phyloP scores from a whole-genome alignment of 106 monocot species.

The Narthecium ossifragum region DNA sequence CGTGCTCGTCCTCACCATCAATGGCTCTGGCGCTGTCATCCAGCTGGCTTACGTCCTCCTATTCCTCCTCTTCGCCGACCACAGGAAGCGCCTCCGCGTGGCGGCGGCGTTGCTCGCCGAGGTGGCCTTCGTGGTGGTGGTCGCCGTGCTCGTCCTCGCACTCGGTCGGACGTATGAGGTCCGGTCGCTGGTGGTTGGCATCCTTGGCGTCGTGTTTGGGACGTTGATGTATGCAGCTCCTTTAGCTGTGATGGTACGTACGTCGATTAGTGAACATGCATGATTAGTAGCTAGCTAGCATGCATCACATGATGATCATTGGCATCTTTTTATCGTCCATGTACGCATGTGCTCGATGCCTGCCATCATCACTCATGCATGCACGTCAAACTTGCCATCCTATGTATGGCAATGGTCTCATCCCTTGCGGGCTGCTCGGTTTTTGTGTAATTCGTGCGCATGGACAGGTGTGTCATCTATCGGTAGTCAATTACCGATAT shows the following conservation, averaged over 20 bases:
- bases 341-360: background rate
- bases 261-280: background rate
- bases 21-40: conserved; percentile 36
- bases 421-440: too few species aligned
- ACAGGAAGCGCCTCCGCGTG: conserved; percentile 2
- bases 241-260: conserved; percentile 45
- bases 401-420: too few species aligned
- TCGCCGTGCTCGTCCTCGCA: conserved; percentile 20
- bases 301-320: background rate
- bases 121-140: conserved; percentile 25
- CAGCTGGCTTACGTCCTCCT: conserved; percentile 45
- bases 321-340: background rate
- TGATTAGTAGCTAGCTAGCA: background rate
- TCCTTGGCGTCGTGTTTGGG: conserved; percentile 46
- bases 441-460: too few species aligned
- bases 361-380: too few species aligned
- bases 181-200: conserved; percentile 37
- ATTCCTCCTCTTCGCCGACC: conserved; percentile 35
- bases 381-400: too few species aligned
- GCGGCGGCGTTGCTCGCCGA: conserved; percentile 8
- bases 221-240: conserved; percentile 56
- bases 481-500: too few species aligned
- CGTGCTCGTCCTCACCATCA: conserved; percentile 54
- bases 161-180: conserved; percentile 22
- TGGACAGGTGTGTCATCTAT: too few species aligned